phyloP scores from a whole-genome alignment of 768 basidiomycete genomes.

The Scleroderma citrinum region DNA sequence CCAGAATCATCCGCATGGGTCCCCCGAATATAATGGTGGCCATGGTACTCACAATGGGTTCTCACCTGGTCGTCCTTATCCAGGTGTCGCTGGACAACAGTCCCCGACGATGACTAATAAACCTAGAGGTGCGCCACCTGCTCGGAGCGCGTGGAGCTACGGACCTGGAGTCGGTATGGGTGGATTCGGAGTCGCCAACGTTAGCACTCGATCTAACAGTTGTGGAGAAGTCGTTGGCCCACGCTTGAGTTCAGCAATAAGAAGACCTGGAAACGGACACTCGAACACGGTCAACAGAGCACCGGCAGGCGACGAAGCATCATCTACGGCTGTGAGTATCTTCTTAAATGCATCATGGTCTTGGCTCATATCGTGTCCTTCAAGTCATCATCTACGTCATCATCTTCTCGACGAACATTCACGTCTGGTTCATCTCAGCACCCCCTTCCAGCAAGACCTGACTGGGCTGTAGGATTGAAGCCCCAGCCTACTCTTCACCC shows the following conservation, averaged over 20 bases:
- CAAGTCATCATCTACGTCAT: slow-evolving; percentile 75
- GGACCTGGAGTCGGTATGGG: slow-evolving; percentile 55
- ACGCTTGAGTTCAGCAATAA: slow-evolving; percentile 45
- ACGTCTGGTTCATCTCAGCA: slow-evolving; percentile 72
- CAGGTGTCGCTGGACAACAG: slow-evolving; percentile 29
- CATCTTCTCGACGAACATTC: slow-evolving; percentile 71
- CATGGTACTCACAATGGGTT: slow-evolving; percentile 17
- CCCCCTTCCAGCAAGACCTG: slow-evolving; percentile 76
- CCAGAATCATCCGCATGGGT: slow-evolving; percentile 22
- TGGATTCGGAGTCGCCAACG: slow-evolving; percentile 32
- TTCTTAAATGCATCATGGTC: slow-evolving; percentile 3
- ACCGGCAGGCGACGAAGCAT: slow-evolving; percentile 65
- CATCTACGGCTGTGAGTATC: slow-evolving; percentile 66
- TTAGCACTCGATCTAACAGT: slow-evolving; percentile 16
- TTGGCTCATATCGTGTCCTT: slow-evolving; percentile 5
- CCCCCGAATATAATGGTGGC: slow-evolving; percentile 24
- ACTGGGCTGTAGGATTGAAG: slow-evolving; percentile 85
- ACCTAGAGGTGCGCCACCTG: slow-evolving; percentile 32
- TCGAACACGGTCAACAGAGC: slow-evolving; percentile 52
- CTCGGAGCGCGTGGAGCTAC: slow-evolving; percentile 61
- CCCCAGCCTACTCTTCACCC: slow-evolving; percentile 63
- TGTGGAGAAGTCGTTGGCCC: slow-evolving; percentile 54
- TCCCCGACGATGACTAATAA: slow-evolving; percentile 22
- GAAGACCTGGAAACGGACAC: slow-evolving; percentile 48
- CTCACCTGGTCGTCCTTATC: slow-evolving; percentile 16